Percentiles rank a stretch among this genome's conserved stretches.
phyloP scores from a whole-genome alignment of 2,329 filamentous ascomycete species.

The Cordyceps fumosorosea region DNA sequence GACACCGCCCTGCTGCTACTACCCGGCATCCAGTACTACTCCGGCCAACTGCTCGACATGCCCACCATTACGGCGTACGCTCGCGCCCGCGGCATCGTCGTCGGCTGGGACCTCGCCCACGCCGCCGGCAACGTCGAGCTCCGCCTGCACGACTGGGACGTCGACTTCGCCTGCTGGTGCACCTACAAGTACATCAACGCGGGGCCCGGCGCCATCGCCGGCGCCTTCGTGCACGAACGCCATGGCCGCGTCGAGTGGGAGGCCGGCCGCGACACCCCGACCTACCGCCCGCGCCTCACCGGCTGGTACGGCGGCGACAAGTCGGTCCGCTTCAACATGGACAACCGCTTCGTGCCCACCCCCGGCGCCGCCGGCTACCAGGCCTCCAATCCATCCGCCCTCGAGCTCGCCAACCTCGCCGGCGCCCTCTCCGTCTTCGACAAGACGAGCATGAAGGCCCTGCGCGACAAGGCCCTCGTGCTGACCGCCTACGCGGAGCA shows the following conservation, averaged over 20 bases:
- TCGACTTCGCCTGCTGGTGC: slow-evolving; percentile 90
- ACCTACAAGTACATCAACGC: slow-evolving; percentile 92
- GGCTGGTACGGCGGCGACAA: slow-evolving; percentile 90
- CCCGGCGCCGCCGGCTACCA: slow-evolving; percentile 76
- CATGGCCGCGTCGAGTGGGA: slow-evolving; percentile 52
- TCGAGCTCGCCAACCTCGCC: slow-evolving; percentile 69
- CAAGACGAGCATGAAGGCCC: slow-evolving; percentile 59
- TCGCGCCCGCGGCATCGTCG: slow-evolving; percentile 59
- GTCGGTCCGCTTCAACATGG: slow-evolving; percentile 72
- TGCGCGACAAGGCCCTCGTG: slow-evolving; percentile 64
- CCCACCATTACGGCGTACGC: slow-evolving; percentile 71
- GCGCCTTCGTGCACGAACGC: slow-evolving; percentile 70
- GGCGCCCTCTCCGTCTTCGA: slow-evolving; percentile 69
- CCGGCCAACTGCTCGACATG: slow-evolving; percentile 83
- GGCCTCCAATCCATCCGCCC: slow-evolving; percentile 72
- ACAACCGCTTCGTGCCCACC: slow-evolving; percentile 70
- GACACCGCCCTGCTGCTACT: slow-evolving; percentile 71
- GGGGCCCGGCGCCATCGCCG: slow-evolving; percentile 75
- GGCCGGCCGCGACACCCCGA: slow-evolving; percentile 28
- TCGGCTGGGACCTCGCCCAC: slow-evolving; percentile 87
- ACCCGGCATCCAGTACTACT: slow-evolving; percentile 88
- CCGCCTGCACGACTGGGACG: slow-evolving; percentile 76
- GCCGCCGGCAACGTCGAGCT: slow-evolving; percentile 79
- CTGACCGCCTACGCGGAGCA: slow-evolving; percentile 73
- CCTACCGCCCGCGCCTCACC: slow-evolving; percentile 59